Conservation (phyloP, 2,329 filamentous ascomycete species). For the Xylaria sp. region DNA sequence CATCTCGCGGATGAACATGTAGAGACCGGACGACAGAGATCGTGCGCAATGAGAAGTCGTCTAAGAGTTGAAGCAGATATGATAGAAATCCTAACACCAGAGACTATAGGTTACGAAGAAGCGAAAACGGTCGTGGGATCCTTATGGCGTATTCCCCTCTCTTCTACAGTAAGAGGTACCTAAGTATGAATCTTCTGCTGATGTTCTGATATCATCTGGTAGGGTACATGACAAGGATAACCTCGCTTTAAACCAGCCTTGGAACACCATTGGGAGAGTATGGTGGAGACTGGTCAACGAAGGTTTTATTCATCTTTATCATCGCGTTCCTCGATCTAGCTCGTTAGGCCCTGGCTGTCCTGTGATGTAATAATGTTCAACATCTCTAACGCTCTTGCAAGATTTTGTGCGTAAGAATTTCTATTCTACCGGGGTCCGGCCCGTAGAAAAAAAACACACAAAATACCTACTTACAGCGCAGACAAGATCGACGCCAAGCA, state of each 20-base stretch:
- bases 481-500: conserved; percentile 1
- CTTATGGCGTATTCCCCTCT: conserved; percentile 16
- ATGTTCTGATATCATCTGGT: background rate
- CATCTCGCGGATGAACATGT: background rate
- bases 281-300: background rate
- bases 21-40: conserved; percentile 15
- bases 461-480: too few species aligned
- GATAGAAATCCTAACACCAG: conserved; percentile 8
- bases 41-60: conserved; percentile 12
- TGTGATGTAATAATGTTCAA: background rate
- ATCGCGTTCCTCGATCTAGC: background rate
- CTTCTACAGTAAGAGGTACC: too few species aligned
- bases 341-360: background rate
- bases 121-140: conserved; percentile 12
- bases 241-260: background rate
- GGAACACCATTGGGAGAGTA: too few species aligned
- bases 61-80: conserved; percentile 20
- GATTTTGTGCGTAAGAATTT: conserved; percentile 10
- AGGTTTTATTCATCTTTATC: too few species aligned
- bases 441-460: background rate
- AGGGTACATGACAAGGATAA: background rate
- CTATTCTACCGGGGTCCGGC: background rate
- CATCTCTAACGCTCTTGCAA: background rate
- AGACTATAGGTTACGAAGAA: conserved; percentile 20
- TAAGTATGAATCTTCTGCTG: too few species aligned